Base-by-base conservation (phyloP, 2,329 filamentous ascomycete genomes). In the Aspergillus sp. region DNA sequence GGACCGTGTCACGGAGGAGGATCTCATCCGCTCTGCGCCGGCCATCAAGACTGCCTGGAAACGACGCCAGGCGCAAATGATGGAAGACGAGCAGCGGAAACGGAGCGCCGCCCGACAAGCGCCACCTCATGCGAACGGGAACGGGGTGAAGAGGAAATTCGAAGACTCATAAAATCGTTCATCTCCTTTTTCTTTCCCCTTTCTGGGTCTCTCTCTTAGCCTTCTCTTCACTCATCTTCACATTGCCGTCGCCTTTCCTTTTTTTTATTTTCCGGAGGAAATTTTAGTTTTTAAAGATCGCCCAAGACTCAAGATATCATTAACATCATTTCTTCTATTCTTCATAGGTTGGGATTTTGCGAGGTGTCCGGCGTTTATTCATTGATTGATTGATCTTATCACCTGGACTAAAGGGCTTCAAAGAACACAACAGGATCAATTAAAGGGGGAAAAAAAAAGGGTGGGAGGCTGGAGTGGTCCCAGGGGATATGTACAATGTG, bases 21-120 rank as follows among this genome's bases (percentile, higher is more conserved):
- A 99, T 71, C 81, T 99, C 36, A 83, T 93, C 50, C 83, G 78
- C 2, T 83, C 85, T 0, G 90, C 90, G 29, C 84, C 83, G 42
- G 80, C 77, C n/a, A 94, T 98, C 66, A 87, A 90, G 65, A 85
- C 88, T 31, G 87, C 87, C 14, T 96, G 92, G 88, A 96, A 96
- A 77, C 81, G 84, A 64, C 82, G 85, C 32, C 76, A 81, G 60
- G 76, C 86, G 16, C 65, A 63, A 55, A 63, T 58, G 49, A 59
- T 59, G 56, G 67, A 68, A 32, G 68, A 68, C n/a, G 68, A 67
- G 51, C 67, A 67, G 32, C 69, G 63, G 50, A 69, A 62, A 58
- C 65, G 60, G 49, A 68, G 66, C 49, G 67, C 67, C 49, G 67
- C 67, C 11, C 70, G 70, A 32, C 66, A 63, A 18, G 65, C 60